These are phyloP conservation scores for Lachnellula arida DNA, from an alignment of 2,329 filamentous ascomycete species.

Conservation along the genomic window DNA sequence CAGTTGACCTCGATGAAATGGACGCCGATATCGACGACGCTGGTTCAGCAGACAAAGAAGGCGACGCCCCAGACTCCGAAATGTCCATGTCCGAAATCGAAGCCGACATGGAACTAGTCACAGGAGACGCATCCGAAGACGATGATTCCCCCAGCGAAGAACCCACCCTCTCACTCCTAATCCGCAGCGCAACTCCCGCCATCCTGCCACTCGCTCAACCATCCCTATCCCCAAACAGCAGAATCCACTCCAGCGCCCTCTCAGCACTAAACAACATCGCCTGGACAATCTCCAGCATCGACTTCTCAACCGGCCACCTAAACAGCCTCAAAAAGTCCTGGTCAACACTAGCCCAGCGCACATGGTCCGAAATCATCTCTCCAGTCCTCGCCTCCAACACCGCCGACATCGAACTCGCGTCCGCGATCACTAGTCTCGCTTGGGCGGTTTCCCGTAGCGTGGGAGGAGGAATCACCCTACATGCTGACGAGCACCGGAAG, in stretches of 20 bases:
- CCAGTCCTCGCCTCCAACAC: conserved; percentile 57
- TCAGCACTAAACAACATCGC: conserved; percentile 62
- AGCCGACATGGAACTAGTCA: conserved; percentile 62
- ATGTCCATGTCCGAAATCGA: conserved; percentile 54
- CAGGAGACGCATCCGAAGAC: conserved; percentile 40
- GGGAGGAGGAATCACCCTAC: conserved; percentile 44
- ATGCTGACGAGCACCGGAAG: conserved; percentile 52
- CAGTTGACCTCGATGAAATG: conserved; percentile 19
- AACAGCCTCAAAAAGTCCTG: conserved; percentile 48
- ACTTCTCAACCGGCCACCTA: conserved; percentile 52
- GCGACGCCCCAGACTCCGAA: conserved; percentile 41
- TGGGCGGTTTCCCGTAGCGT: conserved; percentile 60
- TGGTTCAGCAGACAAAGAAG: conserved; percentile 37
- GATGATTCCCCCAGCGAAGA: conserved; percentile 33
- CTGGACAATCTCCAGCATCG: conserved; percentile 60
- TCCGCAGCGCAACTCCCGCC: conserved; percentile 28
- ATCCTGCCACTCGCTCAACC: conserved; percentile 23
- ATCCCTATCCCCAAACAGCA: conserved; percentile 25
- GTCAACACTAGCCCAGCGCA: conserved; percentile 46
- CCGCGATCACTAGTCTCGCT: conserved; percentile 58
- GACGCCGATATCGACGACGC: conserved; percentile 35
- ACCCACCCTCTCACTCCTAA: conserved; percentile 27
- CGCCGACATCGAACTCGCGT: conserved; percentile 56
- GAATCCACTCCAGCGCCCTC: conserved; percentile 50
- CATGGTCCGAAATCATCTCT: conserved; percentile 54